Conservation (phyloP, 148 eudicot species). For the Chenopodium suecicum region DNA sequence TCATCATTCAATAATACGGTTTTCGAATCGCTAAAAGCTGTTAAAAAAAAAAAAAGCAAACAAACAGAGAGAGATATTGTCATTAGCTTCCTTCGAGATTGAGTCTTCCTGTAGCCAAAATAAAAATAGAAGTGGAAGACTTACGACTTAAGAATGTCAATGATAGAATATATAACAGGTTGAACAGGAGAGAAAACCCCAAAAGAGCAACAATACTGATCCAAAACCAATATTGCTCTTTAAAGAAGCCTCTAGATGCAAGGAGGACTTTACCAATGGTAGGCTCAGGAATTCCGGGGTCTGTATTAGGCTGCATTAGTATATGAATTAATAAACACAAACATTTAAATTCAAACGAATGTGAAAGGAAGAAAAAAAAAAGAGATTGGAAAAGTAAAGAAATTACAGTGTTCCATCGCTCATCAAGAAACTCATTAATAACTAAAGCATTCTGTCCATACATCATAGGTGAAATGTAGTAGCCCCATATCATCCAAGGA, state of each 20-base stretch:
- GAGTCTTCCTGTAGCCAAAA: neutral
- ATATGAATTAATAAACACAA: slow-evolving; percentile 4
- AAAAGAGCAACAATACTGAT: slow-evolving; percentile 63
- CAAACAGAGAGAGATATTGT: neutral
- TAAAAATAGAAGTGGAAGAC: slow-evolving; percentile 17
- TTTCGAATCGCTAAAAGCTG: slow-evolving; percentile 61
- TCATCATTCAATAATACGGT: slow-evolving; percentile 37
- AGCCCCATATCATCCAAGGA: slow-evolving; percentile 72
- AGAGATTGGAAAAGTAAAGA: neutral
- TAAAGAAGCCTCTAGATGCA: slow-evolving; percentile 58
- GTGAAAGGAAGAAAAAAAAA: neutral
- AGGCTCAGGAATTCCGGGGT: slow-evolving; percentile 50
- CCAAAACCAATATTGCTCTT: slow-evolving; percentile 61
- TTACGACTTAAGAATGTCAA: slow-evolving; percentile 62
- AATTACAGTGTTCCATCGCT: slow-evolving; percentile 69
- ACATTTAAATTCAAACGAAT: neutral
- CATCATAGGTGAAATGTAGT: slow-evolving; percentile 74
- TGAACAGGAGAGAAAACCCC: slow-evolving; percentile 63
- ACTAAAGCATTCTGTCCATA: slow-evolving; percentile 75
- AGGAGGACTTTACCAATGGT: slow-evolving; percentile 71
- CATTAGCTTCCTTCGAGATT: neutral
- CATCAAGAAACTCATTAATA: slow-evolving; percentile 70
- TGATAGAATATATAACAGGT: slow-evolving; percentile 52
- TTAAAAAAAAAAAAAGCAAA: slow-evolving; percentile 5
- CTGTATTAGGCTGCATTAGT: slow-evolving; percentile 58